Base-by-base conservation (phyloP, 257 asterid genomes). In the Osmanthus fragrans region DNA sequence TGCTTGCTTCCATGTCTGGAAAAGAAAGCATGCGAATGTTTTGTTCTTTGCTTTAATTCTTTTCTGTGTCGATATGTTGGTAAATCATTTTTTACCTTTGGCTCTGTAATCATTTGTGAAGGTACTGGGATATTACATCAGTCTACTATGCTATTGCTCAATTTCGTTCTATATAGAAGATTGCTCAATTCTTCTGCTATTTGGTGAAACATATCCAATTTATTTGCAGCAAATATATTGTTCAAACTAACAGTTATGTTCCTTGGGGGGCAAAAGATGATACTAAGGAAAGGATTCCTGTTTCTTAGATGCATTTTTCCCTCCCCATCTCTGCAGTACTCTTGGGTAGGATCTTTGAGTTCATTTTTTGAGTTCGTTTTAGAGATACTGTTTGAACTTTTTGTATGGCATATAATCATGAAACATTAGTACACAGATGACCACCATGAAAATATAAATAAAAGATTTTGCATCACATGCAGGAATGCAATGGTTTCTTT, bases 401-500 rank as follows among this genome's bases (percentile, higher is more conserved):
- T 21, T 21, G 15, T 21, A 23, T 7, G 32, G 13, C 66, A n/a
- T 58, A 58, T 58, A 58, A 21, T 7, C 16, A 21, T 58, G 13
- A 23, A 58, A 58, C 32, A 7, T 58, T 58, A 21, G 12, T 2
- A n/a, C 3, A 23, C 66, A 58, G 27, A 58, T 58, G 66, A 58
- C 66, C 16, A 21, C 29, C 23, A n/a, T n/a, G 4, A 21, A 58
- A n/a, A 58, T 58, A 58, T 58, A 21, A 58, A 10, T 8, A 10
- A 58, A 58, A 21, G 66, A 21, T 58, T 58, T 58, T n/a, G 11
- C 66, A 58, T 58, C 32, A n/a, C 66, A 12, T 71, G 54, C 78
- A 27, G 78, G 64, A 75, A 36, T 54, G 37, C 68, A 40, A 42
- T 71, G 37, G n/a, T 27, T 58, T 71, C 32, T 73, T 56, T 45